Percentiles rank a stretch among this genome's conserved stretches.
Evolutionary conservation across 106 monocot genomes (phyloP).

Genomic region (Apostasia shenzhenica): DNA sequence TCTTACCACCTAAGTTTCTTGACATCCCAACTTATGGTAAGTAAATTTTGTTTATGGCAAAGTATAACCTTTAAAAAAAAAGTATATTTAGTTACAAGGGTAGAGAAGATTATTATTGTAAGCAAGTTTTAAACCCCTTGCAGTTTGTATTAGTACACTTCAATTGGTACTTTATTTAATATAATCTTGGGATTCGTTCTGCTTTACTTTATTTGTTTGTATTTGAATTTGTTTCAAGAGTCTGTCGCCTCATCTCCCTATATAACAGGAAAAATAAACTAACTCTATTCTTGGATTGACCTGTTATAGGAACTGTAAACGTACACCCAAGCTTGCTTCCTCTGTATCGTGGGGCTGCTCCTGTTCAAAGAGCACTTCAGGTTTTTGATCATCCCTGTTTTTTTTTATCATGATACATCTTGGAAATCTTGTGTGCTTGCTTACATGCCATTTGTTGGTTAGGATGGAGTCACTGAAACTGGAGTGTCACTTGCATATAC

Average conservation of each 20-base stretch:
- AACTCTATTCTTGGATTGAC: not conserved
- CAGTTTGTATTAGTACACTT: no score
- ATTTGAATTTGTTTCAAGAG: not conserved
- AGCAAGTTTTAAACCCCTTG: no score
- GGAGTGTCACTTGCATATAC: slow-evolving; percentile 92
- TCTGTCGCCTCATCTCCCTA: no score
- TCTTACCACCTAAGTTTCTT: slow-evolving; percentile 80
- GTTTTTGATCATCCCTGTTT: slow-evolving; percentile 20
- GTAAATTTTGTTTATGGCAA: slow-evolving; percentile 5
- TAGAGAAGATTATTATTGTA: no score
- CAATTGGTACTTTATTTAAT: no score
- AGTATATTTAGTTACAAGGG: no score
- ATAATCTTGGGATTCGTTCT: not conserved
- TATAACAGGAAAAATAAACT: no score
- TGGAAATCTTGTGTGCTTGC: not conserved
- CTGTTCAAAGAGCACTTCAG: slow-evolving; percentile 97
- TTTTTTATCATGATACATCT: not conserved
- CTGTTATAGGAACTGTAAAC: slow-evolving; percentile 72
- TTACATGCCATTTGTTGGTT: slow-evolving; percentile 10
- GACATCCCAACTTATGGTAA: slow-evolving; percentile 78
- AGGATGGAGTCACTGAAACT: slow-evolving; percentile 90
- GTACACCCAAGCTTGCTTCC: slow-evolving; percentile 98
- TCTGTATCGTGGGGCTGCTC: slow-evolving; percentile 97
- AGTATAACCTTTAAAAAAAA: no score
- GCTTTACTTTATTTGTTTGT: not conserved